Percentiles rank a stretch among this genome's conserved stretches.
These are phyloP conservation scores for Arabidopsis thaliana DNA, from an alignment of 345 rosid genomes.

Conservation along the genomic window DNA sequence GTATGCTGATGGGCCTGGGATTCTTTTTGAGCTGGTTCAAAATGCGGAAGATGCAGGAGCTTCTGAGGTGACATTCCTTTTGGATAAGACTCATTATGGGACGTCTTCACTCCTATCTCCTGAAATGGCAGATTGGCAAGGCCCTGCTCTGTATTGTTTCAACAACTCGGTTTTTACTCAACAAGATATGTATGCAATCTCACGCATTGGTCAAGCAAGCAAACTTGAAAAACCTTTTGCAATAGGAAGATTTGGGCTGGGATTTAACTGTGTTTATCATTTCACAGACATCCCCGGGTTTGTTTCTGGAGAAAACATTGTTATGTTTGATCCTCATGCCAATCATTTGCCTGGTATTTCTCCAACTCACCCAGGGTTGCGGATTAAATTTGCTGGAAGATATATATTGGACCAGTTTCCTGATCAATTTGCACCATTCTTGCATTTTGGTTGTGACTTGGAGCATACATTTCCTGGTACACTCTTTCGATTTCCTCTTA, in stretches of 20 bases:
- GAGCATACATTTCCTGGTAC: slow-evolving; percentile 85
- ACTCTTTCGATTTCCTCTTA: slow-evolving; percentile 93
- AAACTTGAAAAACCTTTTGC: slow-evolving; percentile 95
- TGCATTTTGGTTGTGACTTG: slow-evolving; percentile 95
- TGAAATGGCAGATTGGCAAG: slow-evolving; percentile 99
- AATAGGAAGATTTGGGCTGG: slow-evolving; percentile 94
- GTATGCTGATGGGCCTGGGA: slow-evolving; percentile 99
- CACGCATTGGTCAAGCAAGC: slow-evolving; percentile 98
- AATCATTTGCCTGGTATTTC: slow-evolving; percentile 89
- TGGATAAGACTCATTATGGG: slow-evolving; percentile 95
- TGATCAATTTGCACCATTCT: slow-evolving; percentile 91
- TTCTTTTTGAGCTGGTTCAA: slow-evolving; percentile 91
- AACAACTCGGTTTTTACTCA: slow-evolving; percentile 92
- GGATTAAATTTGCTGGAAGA: slow-evolving; percentile 86
- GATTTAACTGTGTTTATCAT: slow-evolving; percentile 98
- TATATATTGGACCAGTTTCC: slow-evolving; percentile 94
- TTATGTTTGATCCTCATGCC: slow-evolving; percentile 99
- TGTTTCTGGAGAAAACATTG: slow-evolving; percentile 96
- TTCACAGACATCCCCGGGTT: slow-evolving; percentile 91
- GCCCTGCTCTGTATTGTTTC: slow-evolving; percentile 95
- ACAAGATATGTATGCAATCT: slow-evolving; percentile 95
- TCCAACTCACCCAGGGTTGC: slow-evolving; percentile 96
- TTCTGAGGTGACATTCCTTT: slow-evolving; percentile 85
- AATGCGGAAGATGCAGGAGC: slow-evolving; percentile 99
- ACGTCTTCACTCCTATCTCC: slow-evolving; percentile 97